Conservation (phyloP, 2,329 filamentous ascomycete genomes). For the Fusarium pseudonygamai region DNA sequence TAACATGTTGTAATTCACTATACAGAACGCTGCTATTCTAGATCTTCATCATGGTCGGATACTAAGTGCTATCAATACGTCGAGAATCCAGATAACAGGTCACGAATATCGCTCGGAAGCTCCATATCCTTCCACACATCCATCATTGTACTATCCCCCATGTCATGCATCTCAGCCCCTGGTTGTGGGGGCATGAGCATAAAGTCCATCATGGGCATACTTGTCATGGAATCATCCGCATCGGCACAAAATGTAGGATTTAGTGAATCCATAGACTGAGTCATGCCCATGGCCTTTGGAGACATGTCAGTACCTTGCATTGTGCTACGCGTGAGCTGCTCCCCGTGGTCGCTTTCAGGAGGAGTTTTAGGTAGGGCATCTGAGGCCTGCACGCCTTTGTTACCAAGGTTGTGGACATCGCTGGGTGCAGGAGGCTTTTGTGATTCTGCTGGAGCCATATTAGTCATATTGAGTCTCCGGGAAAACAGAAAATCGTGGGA, state of each 20-base stretch:
- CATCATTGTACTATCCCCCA: not conserved
- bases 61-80: not conserved
- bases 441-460: not conserved
- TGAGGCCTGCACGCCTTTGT: not conserved
- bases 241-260: not conserved
- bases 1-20: not conserved
- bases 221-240: not conserved
- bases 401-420: not conserved
- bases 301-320: not conserved
- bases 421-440: not conserved
- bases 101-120: not conserved
- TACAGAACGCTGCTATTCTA: not conserved
- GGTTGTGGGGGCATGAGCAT: not conserved
- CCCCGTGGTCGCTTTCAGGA: not conserved
- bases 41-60: too few species aligned
- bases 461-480: not conserved
- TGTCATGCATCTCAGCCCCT: not conserved
- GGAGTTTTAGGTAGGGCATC: not conserved
- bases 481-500: too few species aligned
- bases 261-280: not conserved
- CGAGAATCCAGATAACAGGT: not conserved
- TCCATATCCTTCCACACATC: not conserved
- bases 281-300: not conserved
- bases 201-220: not conserved
- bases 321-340: not conserved